Percentiles rank a stretch among this genome's conserved stretches.
phyloP scores from a whole-genome alignment of 768 basidiomycete genomes.

The Mycena indigotica region DNA sequence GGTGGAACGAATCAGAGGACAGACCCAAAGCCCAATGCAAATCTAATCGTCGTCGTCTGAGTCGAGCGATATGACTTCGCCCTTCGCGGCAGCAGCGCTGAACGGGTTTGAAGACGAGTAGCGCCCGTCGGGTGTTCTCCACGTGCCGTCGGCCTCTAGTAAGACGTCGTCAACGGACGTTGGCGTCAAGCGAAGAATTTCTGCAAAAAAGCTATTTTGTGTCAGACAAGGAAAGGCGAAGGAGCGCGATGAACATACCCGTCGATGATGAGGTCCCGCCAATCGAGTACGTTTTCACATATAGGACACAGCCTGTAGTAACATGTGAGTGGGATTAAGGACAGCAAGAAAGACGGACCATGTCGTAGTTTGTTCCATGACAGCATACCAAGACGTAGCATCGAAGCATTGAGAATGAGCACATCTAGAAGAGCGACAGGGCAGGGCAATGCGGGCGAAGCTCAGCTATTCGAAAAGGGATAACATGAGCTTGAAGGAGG shows the following conservation, averaged over 20 bases:
- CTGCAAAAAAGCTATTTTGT: conserved; percentile 56
- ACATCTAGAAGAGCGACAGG: conserved; percentile 63
- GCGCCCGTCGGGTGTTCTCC: conserved; percentile 70
- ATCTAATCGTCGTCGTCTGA: not conserved
- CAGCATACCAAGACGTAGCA: conserved; percentile 66
- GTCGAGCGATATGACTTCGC: not conserved
- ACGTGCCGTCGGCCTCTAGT: conserved; percentile 72
- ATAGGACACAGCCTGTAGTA: conserved; percentile 55
- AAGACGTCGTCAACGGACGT: conserved; percentile 68
- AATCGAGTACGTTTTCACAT: conserved; percentile 61
- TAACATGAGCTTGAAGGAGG: no score
- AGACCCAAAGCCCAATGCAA: not conserved
- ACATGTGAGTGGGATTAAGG: not conserved
- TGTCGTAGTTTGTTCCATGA: conserved; percentile 77
- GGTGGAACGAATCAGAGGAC: not conserved
- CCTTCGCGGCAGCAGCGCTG: not conserved
- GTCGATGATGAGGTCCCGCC: conserved; percentile 69
- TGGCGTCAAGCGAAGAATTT: conserved; percentile 60
- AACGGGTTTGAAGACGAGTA: conserved; percentile 44
- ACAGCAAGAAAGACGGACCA: conserved; percentile 36
- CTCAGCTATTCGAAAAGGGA: no score
- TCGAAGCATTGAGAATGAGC: conserved; percentile 80
- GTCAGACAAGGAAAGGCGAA: not conserved
- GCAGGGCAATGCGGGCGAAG: conserved; percentile 61
- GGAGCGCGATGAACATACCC: conserved; percentile 46